phyloP scores from a whole-genome alignment of 1,139 yeast species.

The Nematodospora anomalae region DNA sequence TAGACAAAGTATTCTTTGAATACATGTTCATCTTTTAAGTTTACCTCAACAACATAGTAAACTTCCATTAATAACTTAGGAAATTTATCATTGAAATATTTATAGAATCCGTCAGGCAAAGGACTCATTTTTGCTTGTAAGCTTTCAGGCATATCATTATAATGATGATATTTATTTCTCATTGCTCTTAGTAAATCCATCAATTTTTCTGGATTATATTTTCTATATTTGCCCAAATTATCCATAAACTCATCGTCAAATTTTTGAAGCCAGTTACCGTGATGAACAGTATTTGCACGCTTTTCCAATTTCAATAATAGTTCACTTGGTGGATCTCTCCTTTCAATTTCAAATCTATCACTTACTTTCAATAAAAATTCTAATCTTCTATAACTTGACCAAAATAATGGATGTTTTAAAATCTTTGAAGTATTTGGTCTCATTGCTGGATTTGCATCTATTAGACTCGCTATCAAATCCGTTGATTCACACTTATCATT shows the following conservation, averaged over 20 bases:
- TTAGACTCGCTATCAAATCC: conserved; percentile 74
- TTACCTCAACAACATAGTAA: conserved; percentile 61
- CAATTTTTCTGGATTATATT: conserved; percentile 73
- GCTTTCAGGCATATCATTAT: conserved; percentile 75
- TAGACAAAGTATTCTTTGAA: conserved; percentile 51
- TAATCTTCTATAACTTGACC: conserved; percentile 73
- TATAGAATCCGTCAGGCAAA: conserved; percentile 79
- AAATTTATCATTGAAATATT: conserved; percentile 69
- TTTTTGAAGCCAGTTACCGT: conserved; percentile 74
- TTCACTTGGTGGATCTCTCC: conserved; percentile 81
- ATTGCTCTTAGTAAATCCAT: conserved; percentile 87
- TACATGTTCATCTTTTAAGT: conserved; percentile 60
- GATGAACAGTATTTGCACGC: conserved; percentile 51
- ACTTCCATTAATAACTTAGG: conserved; percentile 79
- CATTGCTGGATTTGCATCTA: conserved; percentile 59
- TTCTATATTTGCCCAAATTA: conserved; percentile 86
- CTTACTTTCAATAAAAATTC: conserved; percentile 84
- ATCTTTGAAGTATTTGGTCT: conserved; percentile 74
- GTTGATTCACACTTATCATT: conserved; percentile 62
- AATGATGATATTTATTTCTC: conserved; percentile 91
- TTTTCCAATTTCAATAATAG: conserved; percentile 61
- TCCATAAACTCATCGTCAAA: conserved; percentile 73
- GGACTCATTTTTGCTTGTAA: conserved; percentile 68
- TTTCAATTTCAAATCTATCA: conserved; percentile 86
- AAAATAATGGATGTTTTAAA: conserved; percentile 83